Conservation (phyloP, 164 flowering plant genomes). For the Houttuynia cordata region DNA sequence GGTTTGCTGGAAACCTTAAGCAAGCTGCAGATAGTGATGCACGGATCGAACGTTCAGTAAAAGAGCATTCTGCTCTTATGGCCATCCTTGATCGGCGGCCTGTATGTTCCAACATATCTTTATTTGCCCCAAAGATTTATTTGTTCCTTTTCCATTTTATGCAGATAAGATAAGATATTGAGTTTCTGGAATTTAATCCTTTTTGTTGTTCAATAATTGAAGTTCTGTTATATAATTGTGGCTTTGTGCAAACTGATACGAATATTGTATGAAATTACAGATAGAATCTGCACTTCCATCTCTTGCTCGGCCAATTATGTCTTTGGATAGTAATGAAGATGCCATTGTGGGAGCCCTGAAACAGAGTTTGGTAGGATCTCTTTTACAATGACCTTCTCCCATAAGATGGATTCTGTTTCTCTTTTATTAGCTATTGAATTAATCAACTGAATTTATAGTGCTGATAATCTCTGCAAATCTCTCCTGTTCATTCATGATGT, state of each 20-base stretch:
- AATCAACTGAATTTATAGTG: too few species aligned
- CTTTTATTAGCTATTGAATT: too few species aligned
- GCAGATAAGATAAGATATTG: not conserved
- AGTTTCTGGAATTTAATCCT: not conserved
- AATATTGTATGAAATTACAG: constrained; percentile 18
- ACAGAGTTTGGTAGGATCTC: constrained; percentile 73
- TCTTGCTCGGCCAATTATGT: constrained; percentile 88
- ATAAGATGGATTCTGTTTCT: too few species aligned
- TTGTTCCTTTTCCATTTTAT: not conserved
- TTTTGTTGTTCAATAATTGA: too few species aligned
- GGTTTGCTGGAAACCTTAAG: constrained; percentile 87
- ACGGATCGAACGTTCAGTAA: constrained; percentile 83
- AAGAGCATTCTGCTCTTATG: constrained; percentile 75
- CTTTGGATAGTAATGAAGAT: constrained; percentile 95
- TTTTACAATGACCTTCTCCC: constrained; percentile 1
- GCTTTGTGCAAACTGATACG: too few species aligned
- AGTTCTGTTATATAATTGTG: too few species aligned
- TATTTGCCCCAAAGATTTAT: not conserved
- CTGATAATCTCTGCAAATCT: not conserved
- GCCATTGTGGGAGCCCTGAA: constrained; percentile 84
- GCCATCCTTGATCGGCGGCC: constrained; percentile 85
- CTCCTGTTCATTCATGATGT: too few species aligned
- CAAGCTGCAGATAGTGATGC: constrained; percentile 97
- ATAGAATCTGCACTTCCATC: constrained; percentile 89
- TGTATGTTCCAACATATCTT: constrained; percentile 27